Base-by-base conservation (phyloP, 2,329 filamentous ascomycete species). In the Verticillium alfalfae region DNA sequence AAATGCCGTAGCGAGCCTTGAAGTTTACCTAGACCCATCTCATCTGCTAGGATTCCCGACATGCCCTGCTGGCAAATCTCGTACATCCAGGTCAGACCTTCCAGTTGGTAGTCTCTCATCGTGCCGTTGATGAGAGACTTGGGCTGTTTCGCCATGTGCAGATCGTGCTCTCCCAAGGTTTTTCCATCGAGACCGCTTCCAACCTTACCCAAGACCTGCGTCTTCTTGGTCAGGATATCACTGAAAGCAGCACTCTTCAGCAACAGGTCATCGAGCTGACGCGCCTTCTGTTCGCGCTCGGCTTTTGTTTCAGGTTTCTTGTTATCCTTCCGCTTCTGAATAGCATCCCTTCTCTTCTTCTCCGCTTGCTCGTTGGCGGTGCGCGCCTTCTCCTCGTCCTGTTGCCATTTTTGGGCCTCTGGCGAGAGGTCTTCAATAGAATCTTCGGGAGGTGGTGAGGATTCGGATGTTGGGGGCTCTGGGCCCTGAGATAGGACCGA, bases 11-110 rank as follows among this genome's bases (percentile, higher is more conserved):
- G 22, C 18, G 15, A 3, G 64, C 45, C 9, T 34, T 2, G 13
- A 38, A 34, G 64, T 79, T 63, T 70, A 84, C 85, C 85, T 6
- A 97, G 76, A 0, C 93, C 93, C 93, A 97, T 97, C 73, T 97
- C 93, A 68, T 97, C 93, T 0, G 93, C 93, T 37, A 97, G 74
- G 62, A 97, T 97, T 1, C 93, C 93, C 66, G 92, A 96, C 73
- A 97, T 85, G 12, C 93, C 93, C 69, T 97, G 95, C 2, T 82
- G 76, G 61, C 83, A 85, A 60, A 87, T 84, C 80, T 97, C 92
- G 68, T 90, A 96, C 80, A 99, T 88, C 95, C 95, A 99, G 0
- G 96, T 96, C 1, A 99, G 75, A 0, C 95, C 95, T 72, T 98
- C 94, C 0, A 99, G 78, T 69, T 99, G 95, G 71, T 99, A 99